A percentile compares a stretch with the other conserved stretches of the same genome.
phyloP scores from a whole-genome alignment of 176 grass and related monocot species.

The Phyllostachys edulis region DNA sequence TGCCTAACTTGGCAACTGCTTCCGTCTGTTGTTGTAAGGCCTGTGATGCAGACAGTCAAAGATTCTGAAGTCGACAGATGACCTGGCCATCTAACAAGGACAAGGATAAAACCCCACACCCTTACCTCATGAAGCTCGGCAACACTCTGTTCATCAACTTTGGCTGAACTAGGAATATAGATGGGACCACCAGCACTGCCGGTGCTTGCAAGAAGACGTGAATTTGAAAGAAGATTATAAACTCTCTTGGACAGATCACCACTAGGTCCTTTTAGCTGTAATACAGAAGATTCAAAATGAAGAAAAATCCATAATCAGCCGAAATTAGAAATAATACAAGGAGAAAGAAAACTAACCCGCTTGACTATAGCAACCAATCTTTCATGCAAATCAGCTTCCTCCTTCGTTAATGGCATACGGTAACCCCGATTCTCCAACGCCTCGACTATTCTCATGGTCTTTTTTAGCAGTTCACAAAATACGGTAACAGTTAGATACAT shows the following conservation, averaged over 20 bases:
- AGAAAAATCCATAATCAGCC: neutral
- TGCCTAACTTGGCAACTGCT: conserved; percentile 85
- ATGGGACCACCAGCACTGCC: conserved; percentile 44
- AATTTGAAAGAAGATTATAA: conserved; percentile 70
- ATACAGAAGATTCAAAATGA: neutral
- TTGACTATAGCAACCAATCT: conserved; percentile 62
- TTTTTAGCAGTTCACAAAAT: conserved; percentile 45
- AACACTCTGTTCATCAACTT: conserved; percentile 76
- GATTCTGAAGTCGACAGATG: neutral
- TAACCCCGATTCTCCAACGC: conserved; percentile 76
- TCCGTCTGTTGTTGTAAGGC: conserved; percentile 81
- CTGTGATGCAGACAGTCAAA: conserved; percentile 35
- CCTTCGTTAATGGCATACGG: conserved; percentile 65
- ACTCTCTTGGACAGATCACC: conserved; percentile 79
- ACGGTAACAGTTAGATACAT: conserved; percentile 8
- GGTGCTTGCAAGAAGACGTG: conserved; percentile 61
- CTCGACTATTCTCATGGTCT: conserved; percentile 93
- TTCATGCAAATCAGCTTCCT: conserved; percentile 71
- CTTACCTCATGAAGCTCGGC: conserved; percentile 72
- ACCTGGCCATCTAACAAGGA: neutral
- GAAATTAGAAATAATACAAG: conserved; percentile 1
- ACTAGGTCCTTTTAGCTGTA: conserved; percentile 73
- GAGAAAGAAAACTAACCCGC: conserved; percentile 48
- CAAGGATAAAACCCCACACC: neutral
- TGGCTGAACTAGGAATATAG: conserved; percentile 67